A percentile compares a stretch with the other conserved stretches of the same genome.
Evolutionary conservation across 2,329 filamentous ascomycete genomes (phyloP).

Genomic region (Calonectria fujianensis): DNA sequence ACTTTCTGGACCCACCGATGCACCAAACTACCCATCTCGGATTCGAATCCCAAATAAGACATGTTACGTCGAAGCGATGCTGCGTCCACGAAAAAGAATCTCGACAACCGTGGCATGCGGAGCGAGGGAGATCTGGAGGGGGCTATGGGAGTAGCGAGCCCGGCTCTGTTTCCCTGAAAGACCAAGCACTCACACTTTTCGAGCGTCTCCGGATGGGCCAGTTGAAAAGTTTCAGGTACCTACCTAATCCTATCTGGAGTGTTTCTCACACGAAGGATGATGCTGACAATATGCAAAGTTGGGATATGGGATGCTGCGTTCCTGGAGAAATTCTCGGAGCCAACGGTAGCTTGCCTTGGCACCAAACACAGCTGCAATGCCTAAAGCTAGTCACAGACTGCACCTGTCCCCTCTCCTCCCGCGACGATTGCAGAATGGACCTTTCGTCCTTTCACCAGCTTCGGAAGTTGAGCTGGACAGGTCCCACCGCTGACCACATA

Average conservation of each 20-base stretch:
- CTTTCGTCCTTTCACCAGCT: background rate
- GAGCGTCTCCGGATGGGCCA: conserved; percentile 1
- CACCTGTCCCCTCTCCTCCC: background rate
- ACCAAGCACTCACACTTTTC: conserved; percentile 10
- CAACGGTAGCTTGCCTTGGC: background rate
- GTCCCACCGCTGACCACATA: background rate
- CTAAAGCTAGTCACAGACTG: conserved; percentile 16
- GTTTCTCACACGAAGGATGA: background rate
- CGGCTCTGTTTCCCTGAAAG: background rate
- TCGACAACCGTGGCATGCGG: background rate
- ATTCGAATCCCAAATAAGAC: background rate
- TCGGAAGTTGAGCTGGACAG: conserved; percentile 4
- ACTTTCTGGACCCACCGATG: conserved; percentile 2
- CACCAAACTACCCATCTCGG: conserved; percentile 1
- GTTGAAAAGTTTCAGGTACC: conserved; percentile 10
- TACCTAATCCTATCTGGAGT: background rate
- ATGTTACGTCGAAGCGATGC: conserved; percentile 10
- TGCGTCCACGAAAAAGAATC: background rate
- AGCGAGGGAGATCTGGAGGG: background rate
- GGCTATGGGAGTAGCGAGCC: background rate
- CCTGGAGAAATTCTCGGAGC: conserved; percentile 17
- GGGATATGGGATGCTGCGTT: conserved; percentile 21
- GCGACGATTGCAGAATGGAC: conserved; percentile 1
- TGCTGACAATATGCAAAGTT: background rate
- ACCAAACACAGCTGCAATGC: conserved; percentile 1